Evolutionary conservation across 2,329 filamentous ascomycete species (phyloP), one percentile per base, ranked within the genome.

Genomic region (Epichloe elymi): DNA sequence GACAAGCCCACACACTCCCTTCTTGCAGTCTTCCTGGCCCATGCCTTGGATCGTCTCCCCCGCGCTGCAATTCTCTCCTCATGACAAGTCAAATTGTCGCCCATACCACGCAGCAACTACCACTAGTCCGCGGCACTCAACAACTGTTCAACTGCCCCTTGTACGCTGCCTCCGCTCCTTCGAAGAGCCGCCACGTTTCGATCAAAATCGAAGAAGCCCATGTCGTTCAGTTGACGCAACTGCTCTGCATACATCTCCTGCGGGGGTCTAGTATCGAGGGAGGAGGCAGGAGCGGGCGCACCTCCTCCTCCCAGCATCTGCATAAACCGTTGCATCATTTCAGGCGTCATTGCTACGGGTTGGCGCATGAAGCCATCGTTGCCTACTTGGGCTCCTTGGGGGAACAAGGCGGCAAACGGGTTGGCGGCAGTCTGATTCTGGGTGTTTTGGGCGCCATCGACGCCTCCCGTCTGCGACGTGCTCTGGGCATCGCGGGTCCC

Each of bases 151-250:
- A 94, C 80, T 5, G 88, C 93, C 11, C 91, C 93, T 65, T 97
- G 89, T 40, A 97, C 93, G 65, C 87, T 96, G 11, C 93, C 93
- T 8, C 93, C 93, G 54, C 87, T 88, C 61, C 91, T 79, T 66
- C 91, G 78, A 61, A 98, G 71, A 5, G 93, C 93, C 51, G 86
- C 82, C 35, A 98, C 81, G 60, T 98, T 98, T 59, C 86, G 74
- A 49, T 98, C 91, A 63, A 97, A 98, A 63, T 98, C 90, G 65
- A 82, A 95, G 70, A 98, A 98, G 3, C 93, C 93, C 93, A 98
- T 98, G 58, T 97, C 93, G 66, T 98, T 98, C 55, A 98, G 72
- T 70, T 97, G 89, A 54, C 88, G 77, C 47, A 98, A 74, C 69
- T 98, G 91, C 35, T 87, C 83, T 3, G 86, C 89, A 60, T 95